Conservation (phyloP, 2,329 filamentous ascomycete species). For the Exophiala lecanii-corni region DNA sequence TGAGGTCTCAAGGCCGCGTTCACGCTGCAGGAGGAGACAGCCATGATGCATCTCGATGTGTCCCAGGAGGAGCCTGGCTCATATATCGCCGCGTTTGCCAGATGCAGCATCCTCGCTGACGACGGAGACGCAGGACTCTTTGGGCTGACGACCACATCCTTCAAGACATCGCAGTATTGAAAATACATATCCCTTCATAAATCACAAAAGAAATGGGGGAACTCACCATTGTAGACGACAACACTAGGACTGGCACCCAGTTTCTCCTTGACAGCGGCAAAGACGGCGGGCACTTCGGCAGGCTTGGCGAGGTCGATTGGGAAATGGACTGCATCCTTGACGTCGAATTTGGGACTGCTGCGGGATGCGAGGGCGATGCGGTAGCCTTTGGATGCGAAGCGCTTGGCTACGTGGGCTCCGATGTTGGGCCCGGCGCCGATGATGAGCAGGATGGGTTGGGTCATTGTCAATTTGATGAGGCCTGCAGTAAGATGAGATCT, state of each 20-base stretch:
- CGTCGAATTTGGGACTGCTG: neutral
- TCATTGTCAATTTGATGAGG: no score
- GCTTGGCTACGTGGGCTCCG: constrained; percentile 34
- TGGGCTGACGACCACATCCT: no score
- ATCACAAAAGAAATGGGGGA: neutral
- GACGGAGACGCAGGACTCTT: no score
- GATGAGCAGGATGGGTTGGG: constrained; percentile 31
- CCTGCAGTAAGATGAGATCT: no score
- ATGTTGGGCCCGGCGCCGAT: constrained; percentile 43
- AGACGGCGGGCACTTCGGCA: constrained; percentile 32
- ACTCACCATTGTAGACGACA: constrained; percentile 37
- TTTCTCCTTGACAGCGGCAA: constrained; percentile 35
- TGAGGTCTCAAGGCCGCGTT: no score
- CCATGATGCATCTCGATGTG: no score
- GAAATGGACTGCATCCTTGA: constrained; percentile 27
- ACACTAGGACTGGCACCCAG: constrained; percentile 39
- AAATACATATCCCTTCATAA: no score
- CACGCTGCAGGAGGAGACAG: no score
- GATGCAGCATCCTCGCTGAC: no score
- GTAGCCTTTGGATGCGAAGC: constrained; percentile 41
- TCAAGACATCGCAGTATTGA: no score
- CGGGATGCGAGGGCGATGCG: constrained; percentile 38
- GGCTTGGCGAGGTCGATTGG: constrained; percentile 34
- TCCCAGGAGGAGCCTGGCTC: no score
- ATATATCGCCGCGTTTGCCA: no score